Evolutionary conservation across 2,329 filamentous ascomycete species (phyloP), one percentile per base, ranked within the genome.

Genomic region (Pseudogymnoascus sp.): DNA sequence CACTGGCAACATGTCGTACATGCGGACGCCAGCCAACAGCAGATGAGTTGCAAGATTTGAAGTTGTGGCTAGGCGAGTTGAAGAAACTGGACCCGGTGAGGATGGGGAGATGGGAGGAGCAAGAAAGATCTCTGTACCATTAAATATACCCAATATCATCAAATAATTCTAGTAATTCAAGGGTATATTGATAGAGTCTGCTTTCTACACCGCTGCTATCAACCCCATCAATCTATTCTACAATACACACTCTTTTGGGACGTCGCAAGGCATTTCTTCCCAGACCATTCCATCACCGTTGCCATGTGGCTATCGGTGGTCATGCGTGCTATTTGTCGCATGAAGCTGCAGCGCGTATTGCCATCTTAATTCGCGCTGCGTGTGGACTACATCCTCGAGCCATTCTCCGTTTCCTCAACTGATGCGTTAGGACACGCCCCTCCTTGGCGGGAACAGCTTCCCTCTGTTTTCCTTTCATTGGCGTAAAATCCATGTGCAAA

Each of bases 1-100:
- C 85, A 0, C 69, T 86, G 28, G 74, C 77, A 30, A 72, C 88
- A n/a, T 78, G 77, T 60, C 71, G 72, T n/a, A 68, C 88, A 62
- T 79, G 79, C 66, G 72, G 74, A 72, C 67, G 74, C 48, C 68
- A 71, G 61, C 77, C 71, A 2, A 64, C 65, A 8, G 61, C 63
- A 1, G 69, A 74, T 5, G 76, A 81, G 63, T 73, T 73, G 61
- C 61, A 65, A 59, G 63, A 69, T 60, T 68, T 61, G 48, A 62
- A 61, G 39, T 39, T 41, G 30, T 71, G 70, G 70, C 59, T 73
- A 28, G 59, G 60, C 10, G 65, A 72, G 60, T 58, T 73, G 7
- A 62, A 65, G 23, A 67, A 66, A 33, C 41, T 72, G 9, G 71
- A 73, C 64, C 69, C 68, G 3, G 63, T 71, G 41, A 63, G 70